A percentile compares a stretch with the other conserved stretches of the same genome.
Evolutionary conservation across 495 filamentous ascomycete genomes (phyloP).

Genomic region (Penicillium arizonense): DNA sequence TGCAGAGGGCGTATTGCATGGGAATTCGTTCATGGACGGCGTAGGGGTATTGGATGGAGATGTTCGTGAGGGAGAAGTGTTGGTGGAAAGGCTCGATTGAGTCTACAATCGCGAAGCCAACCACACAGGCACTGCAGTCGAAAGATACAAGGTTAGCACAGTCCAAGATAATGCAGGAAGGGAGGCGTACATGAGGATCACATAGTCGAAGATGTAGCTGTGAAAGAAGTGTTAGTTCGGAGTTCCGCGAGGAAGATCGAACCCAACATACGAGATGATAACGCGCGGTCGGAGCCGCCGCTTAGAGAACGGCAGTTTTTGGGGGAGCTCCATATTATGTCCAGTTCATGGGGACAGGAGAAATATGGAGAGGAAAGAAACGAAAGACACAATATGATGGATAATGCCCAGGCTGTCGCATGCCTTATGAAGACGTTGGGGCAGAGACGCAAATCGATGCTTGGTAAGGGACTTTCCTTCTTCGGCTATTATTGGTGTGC

Average conservation of each 20-base stretch:
- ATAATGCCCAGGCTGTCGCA: neutral
- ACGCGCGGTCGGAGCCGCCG: constrained; percentile 48
- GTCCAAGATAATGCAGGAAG: constrained; percentile 23
- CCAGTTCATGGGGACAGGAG: neutral
- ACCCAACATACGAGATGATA: constrained; percentile 50
- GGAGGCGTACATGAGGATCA: constrained; percentile 54
- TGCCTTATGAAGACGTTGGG: neutral
- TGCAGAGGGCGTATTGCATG: constrained; percentile 53
- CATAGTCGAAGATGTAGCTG: constrained; percentile 69
- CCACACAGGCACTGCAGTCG: constrained; percentile 42
- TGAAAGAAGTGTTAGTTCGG: constrained; percentile 1
- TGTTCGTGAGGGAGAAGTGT: constrained; percentile 58
- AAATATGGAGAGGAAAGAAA: neutral
- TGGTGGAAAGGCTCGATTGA: constrained; percentile 57
- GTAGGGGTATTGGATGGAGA: constrained; percentile 68
- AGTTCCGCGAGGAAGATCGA: constrained; percentile 2
- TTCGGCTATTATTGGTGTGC: neutral
- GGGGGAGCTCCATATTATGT: constrained; percentile 34
- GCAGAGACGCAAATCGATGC: no score
- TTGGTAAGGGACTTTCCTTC: neutral
- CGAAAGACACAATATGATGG: neutral
- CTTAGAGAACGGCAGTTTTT: constrained; percentile 54
- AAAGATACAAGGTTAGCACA: neutral
- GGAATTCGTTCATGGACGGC: constrained; percentile 72
- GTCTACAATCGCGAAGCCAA: constrained; percentile 54